These are phyloP conservation scores for Tritrichomonas foetus DNA, from an alignment of 208 protist species.

Conservation along the genomic window DNA sequence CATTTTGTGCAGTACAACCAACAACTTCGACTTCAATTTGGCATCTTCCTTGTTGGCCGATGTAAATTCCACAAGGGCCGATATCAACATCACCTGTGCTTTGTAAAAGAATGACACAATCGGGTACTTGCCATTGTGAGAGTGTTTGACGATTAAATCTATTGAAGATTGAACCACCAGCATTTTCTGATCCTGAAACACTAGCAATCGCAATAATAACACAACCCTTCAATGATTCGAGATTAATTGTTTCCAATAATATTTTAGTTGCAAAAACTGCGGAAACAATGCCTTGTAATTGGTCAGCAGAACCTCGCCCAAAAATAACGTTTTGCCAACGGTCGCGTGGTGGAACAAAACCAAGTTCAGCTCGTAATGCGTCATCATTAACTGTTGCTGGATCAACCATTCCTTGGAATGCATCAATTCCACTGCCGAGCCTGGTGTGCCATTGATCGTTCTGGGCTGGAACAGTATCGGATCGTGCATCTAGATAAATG, in stretches of 20 bases:
- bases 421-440: neutral
- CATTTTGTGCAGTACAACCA: neutral
- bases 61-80: neutral
- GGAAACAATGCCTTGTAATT: neutral
- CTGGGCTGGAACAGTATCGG: neutral
- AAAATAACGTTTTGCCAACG: neutral
- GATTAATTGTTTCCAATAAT: neutral
- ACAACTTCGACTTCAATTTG: neutral
- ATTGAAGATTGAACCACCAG: neutral
- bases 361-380: neutral
- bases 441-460: neutral
- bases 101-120: neutral
- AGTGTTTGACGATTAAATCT: neutral
- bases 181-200: neutral
- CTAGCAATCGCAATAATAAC: neutral
- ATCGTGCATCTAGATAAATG: neutral
- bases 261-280: neutral
- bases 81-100: neutral
- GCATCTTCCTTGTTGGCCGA: neutral
- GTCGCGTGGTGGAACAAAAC: neutral
- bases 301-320: neutral
- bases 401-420: neutral
- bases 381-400: neutral
- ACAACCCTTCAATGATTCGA: neutral
- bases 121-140: neutral